Evolutionary conservation across 176 grass and related monocot genomes (phyloP).

Genomic region (Rhynchospora pubera): DNA sequence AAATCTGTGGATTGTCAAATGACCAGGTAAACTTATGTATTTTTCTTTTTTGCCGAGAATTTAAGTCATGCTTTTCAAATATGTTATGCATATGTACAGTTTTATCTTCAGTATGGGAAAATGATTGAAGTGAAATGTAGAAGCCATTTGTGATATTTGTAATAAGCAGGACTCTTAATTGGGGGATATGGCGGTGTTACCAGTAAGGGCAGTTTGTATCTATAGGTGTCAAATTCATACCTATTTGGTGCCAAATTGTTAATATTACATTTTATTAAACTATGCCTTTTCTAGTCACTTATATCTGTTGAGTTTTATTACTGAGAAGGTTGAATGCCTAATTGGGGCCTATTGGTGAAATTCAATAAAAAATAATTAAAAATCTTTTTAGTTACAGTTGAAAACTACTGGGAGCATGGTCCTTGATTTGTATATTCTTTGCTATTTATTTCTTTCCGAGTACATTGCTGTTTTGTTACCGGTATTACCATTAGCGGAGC

Average conservation of each 20-base stretch:
- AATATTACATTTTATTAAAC: not conserved
- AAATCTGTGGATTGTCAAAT: constrained; percentile 5
- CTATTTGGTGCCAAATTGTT: not conserved
- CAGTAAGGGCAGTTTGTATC: not conserved
- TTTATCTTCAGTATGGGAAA: not conserved
- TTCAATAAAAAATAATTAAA: not conserved
- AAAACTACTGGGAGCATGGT: not conserved
- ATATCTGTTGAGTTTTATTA: not conserved
- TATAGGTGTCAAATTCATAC: not conserved
- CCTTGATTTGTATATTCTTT: not conserved
- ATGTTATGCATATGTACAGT: not conserved
- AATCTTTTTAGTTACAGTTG: not conserved
- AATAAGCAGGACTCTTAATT: not conserved
- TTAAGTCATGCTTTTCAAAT: not conserved
- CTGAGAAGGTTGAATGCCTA: not conserved
- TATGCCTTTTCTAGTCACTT: not conserved
- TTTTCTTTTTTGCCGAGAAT: not conserved
- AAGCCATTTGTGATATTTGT: not conserved
- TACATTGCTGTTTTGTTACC: not conserved
- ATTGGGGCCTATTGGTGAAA: not conserved
- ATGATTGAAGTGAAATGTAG: not conserved
- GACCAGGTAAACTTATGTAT: not conserved
- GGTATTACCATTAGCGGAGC: constrained; percentile 23
- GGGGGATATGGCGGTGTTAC: not conserved
- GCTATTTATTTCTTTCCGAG: not conserved